phyloP scores from a whole-genome alignment of 352 stramenopile species.

The Chrysophaeum taylorii region DNA sequence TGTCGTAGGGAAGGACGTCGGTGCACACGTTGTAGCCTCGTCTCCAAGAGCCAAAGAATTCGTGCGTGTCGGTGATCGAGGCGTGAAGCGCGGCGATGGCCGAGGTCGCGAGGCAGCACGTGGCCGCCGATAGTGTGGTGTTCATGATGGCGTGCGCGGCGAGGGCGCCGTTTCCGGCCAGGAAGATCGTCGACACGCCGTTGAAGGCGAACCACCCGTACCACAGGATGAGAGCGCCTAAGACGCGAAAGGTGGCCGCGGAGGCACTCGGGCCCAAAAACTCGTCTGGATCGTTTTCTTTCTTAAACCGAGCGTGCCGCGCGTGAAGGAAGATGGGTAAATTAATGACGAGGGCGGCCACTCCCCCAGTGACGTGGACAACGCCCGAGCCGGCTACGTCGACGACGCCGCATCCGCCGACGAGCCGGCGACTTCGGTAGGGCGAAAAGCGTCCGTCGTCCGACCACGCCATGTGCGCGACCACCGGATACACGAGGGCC shows the following conservation, averaged over 20 bases:
- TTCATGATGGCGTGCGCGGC: not conserved
- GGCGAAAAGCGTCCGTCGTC: constrained; percentile 38
- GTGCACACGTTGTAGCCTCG: too few species aligned
- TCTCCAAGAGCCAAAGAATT: too few species aligned
- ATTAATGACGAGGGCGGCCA: constrained; percentile 46
- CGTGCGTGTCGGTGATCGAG: too few species aligned
- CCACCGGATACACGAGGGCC: constrained; percentile 26
- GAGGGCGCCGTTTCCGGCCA: not conserved
- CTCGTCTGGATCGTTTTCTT: too few species aligned
- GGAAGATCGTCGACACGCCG: too few species aligned
- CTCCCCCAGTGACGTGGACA: constrained; percentile 57
- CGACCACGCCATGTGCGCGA: constrained; percentile 33
- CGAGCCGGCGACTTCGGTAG: constrained; percentile 19
- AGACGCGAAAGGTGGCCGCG: constrained; percentile 45
- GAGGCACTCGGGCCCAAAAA: constrained; percentile 43
- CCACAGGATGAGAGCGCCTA: constrained; percentile 66
- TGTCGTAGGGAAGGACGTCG: too few species aligned
- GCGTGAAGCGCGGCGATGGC: too few species aligned
- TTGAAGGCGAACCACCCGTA: constrained; percentile 65
- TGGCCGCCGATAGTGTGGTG: not conserved
- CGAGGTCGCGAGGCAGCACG: not conserved
- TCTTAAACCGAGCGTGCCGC: too few species aligned
- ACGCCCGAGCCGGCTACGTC: constrained; percentile 59
- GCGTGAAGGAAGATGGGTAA: too few species aligned
- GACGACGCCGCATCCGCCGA: constrained; percentile 41